Base-by-base conservation (phyloP, 106 monocot genomes). In the Triglochin maritima region DNA sequence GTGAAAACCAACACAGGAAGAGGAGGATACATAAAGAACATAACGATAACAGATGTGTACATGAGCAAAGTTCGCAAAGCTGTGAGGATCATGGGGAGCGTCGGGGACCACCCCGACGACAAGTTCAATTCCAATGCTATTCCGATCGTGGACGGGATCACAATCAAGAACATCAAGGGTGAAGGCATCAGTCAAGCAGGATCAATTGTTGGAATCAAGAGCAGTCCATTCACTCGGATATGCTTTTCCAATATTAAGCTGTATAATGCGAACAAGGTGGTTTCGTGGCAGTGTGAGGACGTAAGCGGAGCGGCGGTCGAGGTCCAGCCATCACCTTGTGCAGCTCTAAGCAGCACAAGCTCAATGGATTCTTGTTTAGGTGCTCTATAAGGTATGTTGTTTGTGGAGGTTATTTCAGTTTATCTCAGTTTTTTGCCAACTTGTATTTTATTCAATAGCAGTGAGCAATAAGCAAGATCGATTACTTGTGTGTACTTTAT, bases 191-290 rank as follows among this genome's bases (percentile, higher is more conserved):
- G 5, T 17, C 55, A 69, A 46, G 69, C 76, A 51, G 76, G 76
- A 9, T 46, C 53, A 4, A 50, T 76, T 13, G 12, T 44, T 44
- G 76, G 76, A 4, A 76, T 76, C 68, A 76, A 64, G 69, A 42
- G 45, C 43, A 16, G 62, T 46, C 76, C 76, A 17, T 76, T 76
- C 57, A 76, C 69, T 9, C 69, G 66, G 63, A 70, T 82, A 41
- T 86, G 85, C 49, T 67, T 86, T 11, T 66, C 69, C 4, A 79
- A 86, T 67, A 76, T 86, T 0, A 86, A 71, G 79, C 62, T 86
- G 29, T 46, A 42, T n/a, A 49, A 63, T 9, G 66, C 47, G 0
- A 54, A 61, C 6, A 42, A 60, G 56, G 41, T 63, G 44, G 45
- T 47, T 16, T 63, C 81, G 42, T 86, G 85, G 82, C 62, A 54